Evolutionary conservation across 257 asterid species (phyloP), one percentile per base, ranked within the genome.

Genomic region (Ligustrum vulgare): DNA sequence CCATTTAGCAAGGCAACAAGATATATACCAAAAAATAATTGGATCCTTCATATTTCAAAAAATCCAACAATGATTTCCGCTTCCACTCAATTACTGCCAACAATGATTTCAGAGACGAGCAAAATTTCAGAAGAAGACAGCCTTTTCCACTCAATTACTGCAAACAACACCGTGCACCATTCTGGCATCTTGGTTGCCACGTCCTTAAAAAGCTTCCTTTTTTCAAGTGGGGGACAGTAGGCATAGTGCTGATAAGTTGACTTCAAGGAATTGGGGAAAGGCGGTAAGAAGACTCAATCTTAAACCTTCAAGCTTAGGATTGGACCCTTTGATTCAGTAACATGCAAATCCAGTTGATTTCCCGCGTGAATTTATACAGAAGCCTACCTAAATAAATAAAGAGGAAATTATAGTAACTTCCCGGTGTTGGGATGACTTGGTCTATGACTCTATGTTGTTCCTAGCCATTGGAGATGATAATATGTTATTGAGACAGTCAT

Each of bases 401-500:
- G 15, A 41, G 47, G 8, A 35, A 35, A 6, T 35, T 35, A 35
- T 35, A 35, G 9, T 35, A 35, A 35, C 39, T 35, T 35, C 78
- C 49, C 12, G 62, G 35, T 22, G 9, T 70, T 65, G 28, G 65
- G 33, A 68, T 67, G 45, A 25, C 63, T 22, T 77, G 35, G 71
- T 45, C 35, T 37, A 78, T 45, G n/a, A 34, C 67, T 45, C 35
- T 37, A 78, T 45, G n/a, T 12, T 60, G 35, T 33, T 73, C 69
- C 34, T 33, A 49, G 20, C 16, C 71, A 15, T 54, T 65, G 60
- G 74, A 31, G 68, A 58, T 31, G 65, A 72, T 31, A 67, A n/a
- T 34, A 72, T 10, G 68, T 37, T 56, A 20, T 56, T 20, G 25
- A 0, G 31, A 56, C 64, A 10, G 18, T 9, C 67, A 60, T 60